These are phyloP conservation scores for Vaccinium corymbosum DNA, from an alignment of 148 eudicot species.

Conservation along the genomic window DNA sequence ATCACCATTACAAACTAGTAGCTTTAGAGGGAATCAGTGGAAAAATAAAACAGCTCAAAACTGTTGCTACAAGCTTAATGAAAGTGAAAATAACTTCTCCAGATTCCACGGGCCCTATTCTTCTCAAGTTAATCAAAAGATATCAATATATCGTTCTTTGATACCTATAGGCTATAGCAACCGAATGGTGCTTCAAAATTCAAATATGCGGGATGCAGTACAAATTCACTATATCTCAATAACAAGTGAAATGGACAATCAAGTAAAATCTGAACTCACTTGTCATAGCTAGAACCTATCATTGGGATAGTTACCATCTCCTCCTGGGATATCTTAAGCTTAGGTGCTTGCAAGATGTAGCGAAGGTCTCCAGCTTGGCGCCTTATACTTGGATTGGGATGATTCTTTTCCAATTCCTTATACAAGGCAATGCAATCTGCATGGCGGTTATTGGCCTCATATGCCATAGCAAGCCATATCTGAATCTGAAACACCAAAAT, in stretches of 20 bases:
- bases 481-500: conserved; percentile 64
- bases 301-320: conserved; percentile 98
- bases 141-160: neutral
- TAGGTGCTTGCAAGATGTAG: conserved; percentile 95
- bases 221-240: neutral
- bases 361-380: conserved; percentile 93
- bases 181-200: neutral
- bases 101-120: neutral
- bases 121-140: neutral
- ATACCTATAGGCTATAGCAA: neutral
- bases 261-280: conserved; percentile 39
- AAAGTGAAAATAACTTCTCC: neutral
- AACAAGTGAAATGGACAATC: neutral
- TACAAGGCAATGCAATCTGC: conserved; percentile 83
- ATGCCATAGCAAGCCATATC: conserved; percentile 99
- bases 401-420: conserved; percentile 60
- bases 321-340: conserved; percentile 92
- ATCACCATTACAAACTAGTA: neutral
- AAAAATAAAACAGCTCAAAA: neutral
- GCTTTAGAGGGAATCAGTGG: neutral
- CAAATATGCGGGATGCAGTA: neutral
- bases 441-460: conserved; percentile 89
- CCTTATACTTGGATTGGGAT: conserved; percentile 77
- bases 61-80: neutral
- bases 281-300: conserved; percentile 89